A percentile compares a stretch with the other conserved stretches of the same genome.
Evolutionary conservation across 2,329 filamentous ascomycete genomes (phyloP).

Genomic region (Akanthomyces dipterigenus): DNA sequence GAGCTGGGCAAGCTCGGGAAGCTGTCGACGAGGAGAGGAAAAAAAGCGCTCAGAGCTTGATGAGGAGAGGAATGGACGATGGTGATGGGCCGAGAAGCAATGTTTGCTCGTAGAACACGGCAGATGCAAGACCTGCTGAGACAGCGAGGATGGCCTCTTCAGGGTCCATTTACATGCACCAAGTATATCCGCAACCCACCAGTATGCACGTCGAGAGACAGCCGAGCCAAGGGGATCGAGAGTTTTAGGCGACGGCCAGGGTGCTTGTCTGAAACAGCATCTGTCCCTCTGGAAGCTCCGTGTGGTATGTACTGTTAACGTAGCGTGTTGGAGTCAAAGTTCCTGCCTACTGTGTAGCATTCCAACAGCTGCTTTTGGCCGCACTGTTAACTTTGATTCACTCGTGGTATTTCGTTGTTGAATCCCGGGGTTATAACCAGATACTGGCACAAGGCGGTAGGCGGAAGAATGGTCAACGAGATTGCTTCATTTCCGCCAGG

Average conservation of each 20-base stretch:
- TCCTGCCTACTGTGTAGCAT: not conserved
- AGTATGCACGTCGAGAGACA: not conserved
- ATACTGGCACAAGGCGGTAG: too few species aligned
- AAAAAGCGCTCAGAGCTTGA: not conserved
- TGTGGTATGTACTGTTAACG: not conserved
- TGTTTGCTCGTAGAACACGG: not conserved
- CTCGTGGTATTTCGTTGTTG: too few species aligned
- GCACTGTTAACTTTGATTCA: not conserved
- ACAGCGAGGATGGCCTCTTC: not conserved
- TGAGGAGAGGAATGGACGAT: not conserved
- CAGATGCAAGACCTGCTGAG: not conserved
- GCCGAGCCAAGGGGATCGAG: not conserved
- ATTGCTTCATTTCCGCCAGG: constrained; percentile 2
- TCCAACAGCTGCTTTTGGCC: not conserved
- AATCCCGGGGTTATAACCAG: too few species aligned
- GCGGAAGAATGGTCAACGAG: not conserved
- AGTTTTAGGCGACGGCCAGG: not conserved
- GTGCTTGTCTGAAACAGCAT: not conserved
- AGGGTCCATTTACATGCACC: not conserved
- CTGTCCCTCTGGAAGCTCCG: not conserved
- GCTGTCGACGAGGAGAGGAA: not conserved
- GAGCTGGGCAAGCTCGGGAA: not conserved
- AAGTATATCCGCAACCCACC: too few species aligned
- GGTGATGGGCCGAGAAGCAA: not conserved
- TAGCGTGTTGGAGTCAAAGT: not conserved